These are phyloP conservation scores for Epichloe gansuensis DNA, from an alignment of 2,329 filamentous ascomycete species.

Conservation along the genomic window DNA sequence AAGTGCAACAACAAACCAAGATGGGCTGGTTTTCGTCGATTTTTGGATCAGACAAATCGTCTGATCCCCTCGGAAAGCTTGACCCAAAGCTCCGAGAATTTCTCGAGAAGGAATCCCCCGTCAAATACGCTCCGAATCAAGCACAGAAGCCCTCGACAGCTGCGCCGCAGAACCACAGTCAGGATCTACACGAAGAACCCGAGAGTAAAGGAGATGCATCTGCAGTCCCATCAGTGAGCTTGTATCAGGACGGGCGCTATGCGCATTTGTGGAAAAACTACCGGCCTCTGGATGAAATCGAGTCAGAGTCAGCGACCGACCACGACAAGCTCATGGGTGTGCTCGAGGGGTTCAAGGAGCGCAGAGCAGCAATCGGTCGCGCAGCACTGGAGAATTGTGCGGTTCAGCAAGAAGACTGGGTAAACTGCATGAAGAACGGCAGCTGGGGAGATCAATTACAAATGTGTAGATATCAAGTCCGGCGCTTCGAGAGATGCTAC, in stretches of 20 bases:
- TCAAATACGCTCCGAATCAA: constrained; percentile 43
- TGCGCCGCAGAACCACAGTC: constrained; percentile 5
- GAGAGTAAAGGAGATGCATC: constrained; percentile 10
- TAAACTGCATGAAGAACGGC: constrained; percentile 68
- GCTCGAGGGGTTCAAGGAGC: constrained; percentile 71
- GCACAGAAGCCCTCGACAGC: constrained; percentile 9
- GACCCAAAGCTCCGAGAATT: constrained; percentile 77
- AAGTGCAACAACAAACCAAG: constrained; percentile 3
- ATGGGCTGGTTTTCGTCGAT: constrained; percentile 49
- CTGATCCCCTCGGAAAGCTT: constrained; percentile 56
- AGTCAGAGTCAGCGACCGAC: constrained; percentile 56
- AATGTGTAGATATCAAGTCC: constrained; percentile 69
- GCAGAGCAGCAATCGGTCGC: constrained; percentile 61
- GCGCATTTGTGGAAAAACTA: constrained; percentile 92
- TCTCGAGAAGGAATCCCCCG: constrained; percentile 64
- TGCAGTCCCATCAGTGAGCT: constrained; percentile 34
- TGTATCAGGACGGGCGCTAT: constrained; percentile 49
- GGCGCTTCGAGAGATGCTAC: constrained; percentile 74
- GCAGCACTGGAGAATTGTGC: constrained; percentile 91
- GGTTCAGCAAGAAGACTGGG: constrained; percentile 70
- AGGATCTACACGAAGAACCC: constrained; percentile 9
- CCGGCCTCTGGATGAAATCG: constrained; percentile 55
- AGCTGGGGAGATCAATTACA: constrained; percentile 55
- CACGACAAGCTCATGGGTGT: constrained; percentile 72
- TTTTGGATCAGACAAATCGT: constrained; percentile 32